A percentile compares a stretch with the other conserved stretches of the same genome.
Evolutionary conservation across 148 eudicot genomes (phyloP).

Genomic region (Pharnaceum exiguum): DNA sequence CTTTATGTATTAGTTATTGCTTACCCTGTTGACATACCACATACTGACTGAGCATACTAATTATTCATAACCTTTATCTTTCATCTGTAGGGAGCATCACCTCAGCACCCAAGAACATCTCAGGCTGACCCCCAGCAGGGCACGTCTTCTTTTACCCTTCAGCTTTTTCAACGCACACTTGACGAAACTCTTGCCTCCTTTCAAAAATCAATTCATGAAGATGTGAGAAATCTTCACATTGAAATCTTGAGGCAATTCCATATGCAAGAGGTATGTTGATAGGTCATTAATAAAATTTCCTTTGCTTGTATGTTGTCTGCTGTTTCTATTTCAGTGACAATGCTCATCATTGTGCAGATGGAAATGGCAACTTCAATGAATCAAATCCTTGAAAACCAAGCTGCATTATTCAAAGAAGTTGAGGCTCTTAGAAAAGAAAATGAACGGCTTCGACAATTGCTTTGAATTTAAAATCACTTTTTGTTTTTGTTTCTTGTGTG

Average conservation of each 20-base stretch:
- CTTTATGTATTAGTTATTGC: neutral
- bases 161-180: slow-evolving; percentile 84
- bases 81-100: slow-evolving; percentile 48
- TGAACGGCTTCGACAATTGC: slow-evolving; percentile 67
- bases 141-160: slow-evolving; percentile 72
- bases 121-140: slow-evolving; percentile 68
- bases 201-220: slow-evolving; percentile 89
- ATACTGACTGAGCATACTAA: neutral
- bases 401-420: slow-evolving; percentile 70
- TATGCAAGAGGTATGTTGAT: slow-evolving; percentile 77
- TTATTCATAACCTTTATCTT: too few species aligned
- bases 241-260: slow-evolving; percentile 91
- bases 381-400: slow-evolving; percentile 66
- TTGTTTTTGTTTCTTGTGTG: neutral
- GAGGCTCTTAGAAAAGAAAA: slow-evolving; percentile 62
- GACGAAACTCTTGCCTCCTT: slow-evolving; percentile 91
- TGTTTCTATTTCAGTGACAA: neutral
- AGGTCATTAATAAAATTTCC: neutral
- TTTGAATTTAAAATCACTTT: slow-evolving; percentile 22
- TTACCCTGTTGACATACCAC: neutral
- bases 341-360: slow-evolving; percentile 35
- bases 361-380: slow-evolving; percentile 62
- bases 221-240: slow-evolving; percentile 87
- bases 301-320: neutral
- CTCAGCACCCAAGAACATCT: slow-evolving; percentile 38